Evolutionary conservation across 192 early-diverging fungal genomes (phyloP).

Genomic region (Backusella macrospora): DNA sequence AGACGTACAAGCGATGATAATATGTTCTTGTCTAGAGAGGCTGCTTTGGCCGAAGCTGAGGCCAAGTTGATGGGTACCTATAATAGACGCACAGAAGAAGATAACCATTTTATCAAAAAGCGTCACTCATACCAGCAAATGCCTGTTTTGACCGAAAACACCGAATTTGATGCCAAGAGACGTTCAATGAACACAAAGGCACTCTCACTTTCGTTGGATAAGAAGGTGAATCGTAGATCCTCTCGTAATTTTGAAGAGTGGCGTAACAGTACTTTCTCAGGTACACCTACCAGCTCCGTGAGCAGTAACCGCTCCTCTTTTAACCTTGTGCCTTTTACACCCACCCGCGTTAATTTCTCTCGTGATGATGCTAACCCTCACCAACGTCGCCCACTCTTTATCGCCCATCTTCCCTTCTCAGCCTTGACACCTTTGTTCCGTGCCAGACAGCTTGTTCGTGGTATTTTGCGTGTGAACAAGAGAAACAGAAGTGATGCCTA

Average conservation of each 20-base stretch:
- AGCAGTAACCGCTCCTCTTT: conserved; percentile 29
- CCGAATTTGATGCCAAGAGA: conserved; percentile 5
- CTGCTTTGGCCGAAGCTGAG: conserved; percentile 44
- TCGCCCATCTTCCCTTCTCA: conserved; percentile 58
- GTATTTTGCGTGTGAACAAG: conserved; percentile 84
- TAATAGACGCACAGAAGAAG: conserved; percentile 15
- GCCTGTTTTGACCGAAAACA: conserved; percentile 32
- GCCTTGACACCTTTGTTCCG: conserved; percentile 55
- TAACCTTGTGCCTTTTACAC: conserved; percentile 46
- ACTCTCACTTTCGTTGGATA: conserved; percentile 28
- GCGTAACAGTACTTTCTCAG: conserved; percentile 35
- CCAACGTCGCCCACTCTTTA: conserved; percentile 56
- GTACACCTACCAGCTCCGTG: conserved; percentile 16
- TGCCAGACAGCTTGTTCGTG: conserved; percentile 62
- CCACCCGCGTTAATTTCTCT: conserved; percentile 49
- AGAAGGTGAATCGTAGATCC: conserved; percentile 32
- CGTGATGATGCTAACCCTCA: conserved; percentile 50
- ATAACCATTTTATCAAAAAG: conserved; percentile 4
- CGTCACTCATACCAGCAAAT: conserved; percentile 31
- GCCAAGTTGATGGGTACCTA: conserved; percentile 48
- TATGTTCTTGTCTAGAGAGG: conserved; percentile 29
- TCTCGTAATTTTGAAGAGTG: conserved; percentile 50
- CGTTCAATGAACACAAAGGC: conserved; percentile 44
- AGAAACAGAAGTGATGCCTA: conserved; percentile 86
- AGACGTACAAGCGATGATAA: conserved; percentile 22